Evolutionary conservation across 2,329 filamentous ascomycete species (phyloP), one percentile per base, ranked within the genome.

Genomic region (Fusarium falciforme): DNA sequence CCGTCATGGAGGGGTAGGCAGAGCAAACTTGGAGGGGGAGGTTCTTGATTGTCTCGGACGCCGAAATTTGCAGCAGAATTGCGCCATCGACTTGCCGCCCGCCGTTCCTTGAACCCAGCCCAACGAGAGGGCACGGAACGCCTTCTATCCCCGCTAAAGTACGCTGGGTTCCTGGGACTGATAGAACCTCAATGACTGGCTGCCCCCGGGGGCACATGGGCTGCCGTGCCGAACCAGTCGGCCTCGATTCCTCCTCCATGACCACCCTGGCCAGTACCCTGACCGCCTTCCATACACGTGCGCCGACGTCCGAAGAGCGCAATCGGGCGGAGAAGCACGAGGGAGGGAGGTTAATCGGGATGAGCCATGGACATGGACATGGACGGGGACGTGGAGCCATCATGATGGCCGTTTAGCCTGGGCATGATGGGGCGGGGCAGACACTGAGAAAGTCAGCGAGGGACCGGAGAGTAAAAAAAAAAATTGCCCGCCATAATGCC

Each of bases 261-360:
- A 67, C 52, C 69, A 36, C 64, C 71, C 62, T 64, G 74, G 68
- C 77, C 76, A 78, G 76, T 79, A 66, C 76, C 74, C 66, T 78
- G 77, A 78, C 73, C 75, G 76, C 71, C 76, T 78, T 70, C 61
- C 70, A 74, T 42, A 76, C 77, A 79, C 77, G 77, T 79, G 77
- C 73, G 66, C 44, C 63, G 36, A 59, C 44, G 61, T 66, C 65
- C 60, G 71, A 68, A 70, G 60, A 75, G 61, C 60, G 63, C 49
- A 64, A 67, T 75, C 64, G 66, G 61, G 61, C 49, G 57, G 67
- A 66, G 60, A 52, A 36, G 35, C 25, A 20, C 31, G 31, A 55
- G 31, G n/a, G 31, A 55, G 49, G 17, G 20, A 25, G 25, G 47
- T 29, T 52, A n/a, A 29, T 52, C 47, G 25, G 25, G 47, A 52